Evolutionary conservation across 1,284 basidiomycete species (phyloP).

Genomic region (Mycena sp.): DNA sequence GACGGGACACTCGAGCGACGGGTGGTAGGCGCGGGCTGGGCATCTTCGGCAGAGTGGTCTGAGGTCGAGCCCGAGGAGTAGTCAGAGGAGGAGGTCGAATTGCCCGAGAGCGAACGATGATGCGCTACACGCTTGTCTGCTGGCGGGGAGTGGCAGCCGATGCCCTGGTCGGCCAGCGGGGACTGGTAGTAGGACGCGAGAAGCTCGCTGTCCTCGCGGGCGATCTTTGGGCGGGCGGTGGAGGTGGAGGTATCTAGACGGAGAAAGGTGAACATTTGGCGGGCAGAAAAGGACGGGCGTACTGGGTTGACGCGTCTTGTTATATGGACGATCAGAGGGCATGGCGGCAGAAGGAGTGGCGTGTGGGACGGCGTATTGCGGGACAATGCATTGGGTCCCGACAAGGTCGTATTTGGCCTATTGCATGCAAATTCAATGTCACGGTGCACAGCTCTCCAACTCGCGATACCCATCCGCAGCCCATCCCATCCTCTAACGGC

Average conservation of each 20-base stretch:
- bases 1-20: slow-evolving; percentile 62
- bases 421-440: no score
- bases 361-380: background rate
- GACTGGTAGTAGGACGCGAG: slow-evolving; percentile 51
- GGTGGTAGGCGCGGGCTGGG: slow-evolving; percentile 36
- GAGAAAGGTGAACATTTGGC: slow-evolving; percentile 13
- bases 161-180: slow-evolving; percentile 44
- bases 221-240: slow-evolving; percentile 29
- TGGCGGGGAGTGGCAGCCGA: slow-evolving; percentile 29
- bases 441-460: no score
- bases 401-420: no score
- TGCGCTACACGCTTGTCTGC: slow-evolving; percentile 15
- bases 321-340: no score
- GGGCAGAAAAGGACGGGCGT: background rate
- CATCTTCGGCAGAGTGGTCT: slow-evolving; percentile 38
- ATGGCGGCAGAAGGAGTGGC: no score
- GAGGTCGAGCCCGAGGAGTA: slow-evolving; percentile 53
- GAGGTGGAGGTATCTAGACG: slow-evolving; percentile 15
- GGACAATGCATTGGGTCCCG: no score
- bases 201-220: slow-evolving; percentile 40
- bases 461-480: no score
- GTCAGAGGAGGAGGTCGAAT: slow-evolving; percentile 57
- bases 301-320: no score
- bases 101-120: slow-evolving; percentile 38
- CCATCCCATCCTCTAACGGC: no score